These are phyloP conservation scores for Trifolium subterraneum DNA, from an alignment of 306 rosid genomes.

Conservation along the genomic window DNA sequence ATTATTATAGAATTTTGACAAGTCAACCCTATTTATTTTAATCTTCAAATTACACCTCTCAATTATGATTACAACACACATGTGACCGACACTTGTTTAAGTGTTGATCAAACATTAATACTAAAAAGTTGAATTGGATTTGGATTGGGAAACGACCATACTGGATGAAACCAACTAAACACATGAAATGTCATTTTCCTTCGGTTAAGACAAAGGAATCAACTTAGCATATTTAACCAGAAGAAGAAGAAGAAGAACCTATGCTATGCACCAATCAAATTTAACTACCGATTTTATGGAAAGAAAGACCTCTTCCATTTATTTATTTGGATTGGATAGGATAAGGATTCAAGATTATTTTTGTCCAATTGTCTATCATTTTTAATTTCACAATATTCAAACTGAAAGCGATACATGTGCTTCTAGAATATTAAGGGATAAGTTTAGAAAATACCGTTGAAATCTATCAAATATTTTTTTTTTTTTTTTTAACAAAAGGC, in stretches of 20 bases:
- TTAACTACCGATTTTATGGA: not conserved
- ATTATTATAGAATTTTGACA: no score
- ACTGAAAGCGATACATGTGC: not conserved
- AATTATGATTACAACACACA: no score
- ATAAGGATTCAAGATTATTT: not conserved
- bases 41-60: no score
- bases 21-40: no score
- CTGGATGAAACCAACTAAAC: no score
- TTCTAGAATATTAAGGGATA: not conserved
- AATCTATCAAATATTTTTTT: no score
- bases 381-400: not conserved
- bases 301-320: conserved; percentile 6
- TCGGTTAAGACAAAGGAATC: not conserved
- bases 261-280: not conserved
- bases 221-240: not conserved
- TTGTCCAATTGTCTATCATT: no score
- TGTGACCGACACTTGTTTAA: no score
- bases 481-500: no score
- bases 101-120: no score
- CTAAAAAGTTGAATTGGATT: not conserved
- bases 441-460: no score
- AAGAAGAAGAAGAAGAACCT: no score
- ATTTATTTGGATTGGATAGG: conserved; percentile 7
- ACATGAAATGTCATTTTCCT: not conserved
- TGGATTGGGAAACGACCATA: not conserved